phyloP scores from a whole-genome alignment of 805 yeast species.

The Yarrowia sp. region DNA sequence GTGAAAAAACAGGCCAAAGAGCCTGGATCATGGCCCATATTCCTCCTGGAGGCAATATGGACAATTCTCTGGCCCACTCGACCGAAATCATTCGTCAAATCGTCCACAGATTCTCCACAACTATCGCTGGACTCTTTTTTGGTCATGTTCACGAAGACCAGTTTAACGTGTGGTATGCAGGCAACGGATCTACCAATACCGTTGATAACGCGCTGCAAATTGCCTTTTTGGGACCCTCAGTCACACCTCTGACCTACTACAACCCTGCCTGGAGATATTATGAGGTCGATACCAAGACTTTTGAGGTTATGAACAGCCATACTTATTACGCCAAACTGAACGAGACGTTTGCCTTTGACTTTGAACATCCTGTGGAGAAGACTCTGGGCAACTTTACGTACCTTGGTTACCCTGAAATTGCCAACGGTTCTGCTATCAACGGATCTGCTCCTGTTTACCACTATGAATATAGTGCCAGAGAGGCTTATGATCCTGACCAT shows the following conservation, averaged over 20 bases:
- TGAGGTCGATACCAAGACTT: conserved; percentile 59
- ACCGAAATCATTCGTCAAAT: conserved; percentile 54
- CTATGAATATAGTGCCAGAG: conserved; percentile 48
- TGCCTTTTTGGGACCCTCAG: conserved; percentile 64
- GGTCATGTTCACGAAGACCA: conserved; percentile 73
- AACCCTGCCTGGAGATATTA: conserved; percentile 75
- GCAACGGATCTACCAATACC: conserved; percentile 41
- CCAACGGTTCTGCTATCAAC: neutral
- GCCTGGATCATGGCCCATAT: conserved; percentile 75
- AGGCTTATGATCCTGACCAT: conserved; percentile 47
- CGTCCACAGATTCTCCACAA: conserved; percentile 60
- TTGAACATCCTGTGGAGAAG: neutral
- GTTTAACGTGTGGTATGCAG: conserved; percentile 55
- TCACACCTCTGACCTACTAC: conserved; percentile 56
- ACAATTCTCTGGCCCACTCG: conserved; percentile 59
- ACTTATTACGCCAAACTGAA: conserved; percentile 59
- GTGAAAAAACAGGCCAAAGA: conserved; percentile 55
- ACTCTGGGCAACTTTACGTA: neutral
- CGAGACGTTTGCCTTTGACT: conserved; percentile 41
- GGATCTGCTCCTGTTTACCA: conserved; percentile 43
- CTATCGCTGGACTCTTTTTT: conserved; percentile 64
- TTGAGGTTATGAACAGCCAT: conserved; percentile 55
- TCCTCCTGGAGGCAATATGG: conserved; percentile 47
- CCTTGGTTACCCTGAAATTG: conserved; percentile 27
- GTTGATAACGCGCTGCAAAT: conserved; percentile 46